Base-by-base conservation (phyloP, 495 filamentous ascomycete genomes). In the Neurospora pannonica region DNA sequence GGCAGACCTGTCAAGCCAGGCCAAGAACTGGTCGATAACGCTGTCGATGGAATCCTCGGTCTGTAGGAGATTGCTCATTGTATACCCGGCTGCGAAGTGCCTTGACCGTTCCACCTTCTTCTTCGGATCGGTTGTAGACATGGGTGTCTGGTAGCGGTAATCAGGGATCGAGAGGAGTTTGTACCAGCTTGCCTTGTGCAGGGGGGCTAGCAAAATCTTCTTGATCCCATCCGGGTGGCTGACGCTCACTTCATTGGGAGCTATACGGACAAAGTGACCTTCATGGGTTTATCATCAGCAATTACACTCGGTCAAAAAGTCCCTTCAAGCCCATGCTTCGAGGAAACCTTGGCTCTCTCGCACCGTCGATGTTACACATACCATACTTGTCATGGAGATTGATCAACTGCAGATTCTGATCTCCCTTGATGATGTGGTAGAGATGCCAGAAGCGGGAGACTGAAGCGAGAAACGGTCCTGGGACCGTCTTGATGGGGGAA, bases 261-360 rank as follows among this genome's bases (percentile, higher is more conserved):
- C 78, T 71, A 87, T 85, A 8, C 87, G 84, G 72, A 88, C 82
- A 72, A 87, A 87, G 46, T 82, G 70, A 13, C 86, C 85, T 80
- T 19, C n/a, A 54, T 54, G 46, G 21, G 46, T 54, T 54, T n/a
- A 54, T 5, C 9, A 24, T 54, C 21, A 54, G 21, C 9, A 54
- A 24, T 10, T 54, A 13, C 19, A 24, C 46, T 24, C 21, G 10
- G 46, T 24, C 46, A 54, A 24, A 21, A 54, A 2, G 9, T 24
- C n/a, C n/a, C 21, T 54, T 11, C 21, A 24, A 54, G n/a, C 46
- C 46, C 46, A 24, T 24, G 46, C n/a, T 19, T 24, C 21, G 21
- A 24, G 19, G 10, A 54, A 54, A 54, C 21, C 21, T 24, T 11
- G 1, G 46, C 46, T 24, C 46, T 11, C n/a, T 24, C 9, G 9